Base-by-base conservation (phyloP, 805 yeast species). In the Metschnikowia lachancei region DNA sequence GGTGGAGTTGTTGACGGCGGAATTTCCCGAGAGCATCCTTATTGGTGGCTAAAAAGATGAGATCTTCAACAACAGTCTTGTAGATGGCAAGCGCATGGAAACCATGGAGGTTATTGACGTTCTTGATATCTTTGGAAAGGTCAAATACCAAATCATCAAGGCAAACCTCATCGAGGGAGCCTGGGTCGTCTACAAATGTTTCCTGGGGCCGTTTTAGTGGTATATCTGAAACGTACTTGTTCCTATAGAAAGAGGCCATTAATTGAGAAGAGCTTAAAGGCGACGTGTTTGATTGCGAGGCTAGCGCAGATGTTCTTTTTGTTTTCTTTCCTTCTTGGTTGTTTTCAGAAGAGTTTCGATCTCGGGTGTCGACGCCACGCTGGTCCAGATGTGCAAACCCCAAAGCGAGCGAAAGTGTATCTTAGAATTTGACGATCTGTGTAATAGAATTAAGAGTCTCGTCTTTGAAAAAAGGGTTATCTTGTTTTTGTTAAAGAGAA, bases 131-230 rank as follows among this genome's bases (percentile, higher is more conserved):
- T 45, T 63, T 56, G 20, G 57, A 43, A 11, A 70, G 49, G 45
- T 70, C 75, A 44, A 64, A 61, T 16, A 59, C 59, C n/a, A 72
- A 53, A 32, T 70, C 75, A 22, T 60, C 62, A 16, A 65, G 46
- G 30, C 54, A 50, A 17, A 69, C 65, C 38, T 69, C 75, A 4
- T 62, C 67, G 6, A 68, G 52, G 36, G 59, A 53, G 20, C 41
- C 46, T 2, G 76, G 76, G 24, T 63, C 74, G 53, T 72, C 76
- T 31, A 62, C 67, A 56, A 72, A 71, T 14, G 76, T 70, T 52
- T 69, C 71, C 39, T 59, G 64, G 4, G 65, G 60, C 17, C 62
- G 61, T 45, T 70, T 70, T 49, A 71, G 62, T 38, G 70, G 73
- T 20, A 71, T 58, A 26, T 70, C 75, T 11, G 55, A 46, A 22